Evolutionary conservation across 352 stramenopile species (phyloP).

Genomic region (Phytophthora ramorum): DNA sequence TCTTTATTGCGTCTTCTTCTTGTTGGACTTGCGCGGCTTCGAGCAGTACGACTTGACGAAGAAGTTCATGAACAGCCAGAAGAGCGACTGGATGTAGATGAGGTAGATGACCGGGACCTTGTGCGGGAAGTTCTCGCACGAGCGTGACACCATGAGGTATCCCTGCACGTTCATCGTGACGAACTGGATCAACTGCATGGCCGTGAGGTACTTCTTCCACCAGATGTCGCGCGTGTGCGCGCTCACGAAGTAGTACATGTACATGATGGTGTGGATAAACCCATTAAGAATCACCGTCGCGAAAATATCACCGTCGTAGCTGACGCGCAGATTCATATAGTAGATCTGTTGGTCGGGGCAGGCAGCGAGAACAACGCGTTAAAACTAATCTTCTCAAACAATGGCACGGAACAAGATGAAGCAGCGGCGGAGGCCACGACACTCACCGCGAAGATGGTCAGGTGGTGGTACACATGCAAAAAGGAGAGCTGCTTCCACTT

Average conservation of each 20-base stretch:
- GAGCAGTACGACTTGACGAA: conserved; percentile 95
- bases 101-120: conserved; percentile 93
- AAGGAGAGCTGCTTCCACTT: conserved; percentile 98
- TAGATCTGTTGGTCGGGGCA: conserved; percentile 78
- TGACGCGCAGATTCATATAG: conserved; percentile 94
- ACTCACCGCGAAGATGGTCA: conserved; percentile 94
- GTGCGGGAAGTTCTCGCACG: conserved; percentile 80
- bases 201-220: conserved; percentile 98
- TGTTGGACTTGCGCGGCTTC: conserved; percentile 52
- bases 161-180: conserved; percentile 84
- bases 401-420: neutral
- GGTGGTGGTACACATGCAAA: conserved; percentile 98
- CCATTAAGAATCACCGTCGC: conserved; percentile 97
- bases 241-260: conserved; percentile 99
- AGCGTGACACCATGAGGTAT: conserved; percentile 85
- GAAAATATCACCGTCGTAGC: conserved; percentile 97
- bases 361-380: conserved; percentile 5
- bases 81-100: conserved; percentile 91
- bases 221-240: conserved; percentile 97
- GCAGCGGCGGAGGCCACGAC: neutral
- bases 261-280: conserved; percentile 99
- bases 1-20: conserved; percentile 66
- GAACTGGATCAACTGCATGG: conserved; percentile 97
- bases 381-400: neutral
- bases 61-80: conserved; percentile 96